Conservation (phyloP, 352 stramenopile species). For the Pythium guiyangense region DNA sequence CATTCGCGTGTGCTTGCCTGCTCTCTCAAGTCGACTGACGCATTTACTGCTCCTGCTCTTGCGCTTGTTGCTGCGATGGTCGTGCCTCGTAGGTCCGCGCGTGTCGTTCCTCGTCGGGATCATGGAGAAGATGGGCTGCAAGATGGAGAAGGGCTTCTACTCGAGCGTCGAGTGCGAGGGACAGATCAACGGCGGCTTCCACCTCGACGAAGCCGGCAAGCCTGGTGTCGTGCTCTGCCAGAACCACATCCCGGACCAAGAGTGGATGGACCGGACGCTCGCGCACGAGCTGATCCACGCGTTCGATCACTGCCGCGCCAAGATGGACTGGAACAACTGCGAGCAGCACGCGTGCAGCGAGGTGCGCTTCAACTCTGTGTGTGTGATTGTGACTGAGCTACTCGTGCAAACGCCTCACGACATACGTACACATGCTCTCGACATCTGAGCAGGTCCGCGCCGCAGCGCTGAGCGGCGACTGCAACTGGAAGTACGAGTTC, state of each 20-base stretch:
- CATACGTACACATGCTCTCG: neutral
- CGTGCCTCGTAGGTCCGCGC: slow-evolving; percentile 38
- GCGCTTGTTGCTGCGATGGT: neutral
- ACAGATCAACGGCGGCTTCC: slow-evolving; percentile 85
- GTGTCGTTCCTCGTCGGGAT: slow-evolving; percentile 79
- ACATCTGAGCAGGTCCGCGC: slow-evolving; percentile 44
- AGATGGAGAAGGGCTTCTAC: slow-evolving; percentile 68
- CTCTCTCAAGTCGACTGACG: neutral
- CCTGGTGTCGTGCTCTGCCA: slow-evolving; percentile 85
- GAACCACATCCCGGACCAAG: slow-evolving; percentile 89
- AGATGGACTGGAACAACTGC: slow-evolving; percentile 92
- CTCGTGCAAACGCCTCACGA: neutral
- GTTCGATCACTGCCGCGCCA: slow-evolving; percentile 91
- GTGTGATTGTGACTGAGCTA: slow-evolving; percentile 2
- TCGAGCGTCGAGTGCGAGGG: slow-evolving; percentile 77
- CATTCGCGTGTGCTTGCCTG: neutral
- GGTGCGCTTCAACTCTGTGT: slow-evolving; percentile 22
- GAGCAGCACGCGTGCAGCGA: slow-evolving; percentile 92
- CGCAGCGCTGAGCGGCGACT: slow-evolving; percentile 83
- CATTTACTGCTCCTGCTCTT: neutral
- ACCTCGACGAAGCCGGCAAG: slow-evolving; percentile 69
- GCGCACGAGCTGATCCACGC: slow-evolving; percentile 93
- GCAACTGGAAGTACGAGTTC: slow-evolving; percentile 90
- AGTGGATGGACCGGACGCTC: slow-evolving; percentile 91
- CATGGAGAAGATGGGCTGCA: slow-evolving; percentile 87